phyloP scores from a whole-genome alignment of 306 rosid species.

The Chamaecrista fasciculata region DNA sequence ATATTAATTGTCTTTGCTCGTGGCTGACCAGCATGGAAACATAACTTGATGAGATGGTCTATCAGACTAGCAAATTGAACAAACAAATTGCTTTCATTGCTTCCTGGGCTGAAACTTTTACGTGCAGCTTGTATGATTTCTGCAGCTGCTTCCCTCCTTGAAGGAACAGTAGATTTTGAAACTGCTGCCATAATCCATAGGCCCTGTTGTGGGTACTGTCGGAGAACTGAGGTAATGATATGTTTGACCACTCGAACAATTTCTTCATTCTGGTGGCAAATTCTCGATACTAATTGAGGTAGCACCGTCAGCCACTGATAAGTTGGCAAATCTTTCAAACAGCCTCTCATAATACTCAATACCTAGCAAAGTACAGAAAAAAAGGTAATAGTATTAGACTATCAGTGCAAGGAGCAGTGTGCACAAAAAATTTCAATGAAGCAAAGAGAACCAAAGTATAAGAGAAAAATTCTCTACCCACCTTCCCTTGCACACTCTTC shows the following conservation, averaged over 20 bases:
- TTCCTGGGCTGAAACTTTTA: slow-evolving; percentile 68
- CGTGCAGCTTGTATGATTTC: slow-evolving; percentile 91
- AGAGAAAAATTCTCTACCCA: slow-evolving; percentile 29
- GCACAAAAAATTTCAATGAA: slow-evolving; percentile 20
- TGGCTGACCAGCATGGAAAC: slow-evolving; percentile 89
- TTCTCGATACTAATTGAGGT: slow-evolving; percentile 98
- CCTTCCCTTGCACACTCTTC: slow-evolving; percentile 58
- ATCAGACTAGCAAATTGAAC: slow-evolving; percentile 81
- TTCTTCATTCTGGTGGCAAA: slow-evolving; percentile 88
- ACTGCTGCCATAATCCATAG: slow-evolving; percentile 99
- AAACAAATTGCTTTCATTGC: slow-evolving; percentile 69
- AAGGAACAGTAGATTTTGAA: slow-evolving; percentile 89
- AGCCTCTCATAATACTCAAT: slow-evolving; percentile 65
- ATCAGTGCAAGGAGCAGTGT: no score
- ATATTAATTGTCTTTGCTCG: slow-evolving; percentile 76
- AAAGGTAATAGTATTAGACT: slow-evolving; percentile 23
- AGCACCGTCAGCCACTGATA: slow-evolving; percentile 95
- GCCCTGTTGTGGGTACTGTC: slow-evolving; percentile 84
- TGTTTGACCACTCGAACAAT: slow-evolving; percentile 79
- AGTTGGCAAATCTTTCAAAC: slow-evolving; percentile 87
- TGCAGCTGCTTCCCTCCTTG: slow-evolving; percentile 92
- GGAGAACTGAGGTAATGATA: slow-evolving; percentile 81
- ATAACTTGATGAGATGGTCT: slow-evolving; percentile 89
- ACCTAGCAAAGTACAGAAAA: slow-evolving; percentile 51
- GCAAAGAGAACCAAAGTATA: slow-evolving; percentile 28